Base-by-base conservation (phyloP, 1,284 basidiomycete genomes). In the Puccinia horiana region DNA sequence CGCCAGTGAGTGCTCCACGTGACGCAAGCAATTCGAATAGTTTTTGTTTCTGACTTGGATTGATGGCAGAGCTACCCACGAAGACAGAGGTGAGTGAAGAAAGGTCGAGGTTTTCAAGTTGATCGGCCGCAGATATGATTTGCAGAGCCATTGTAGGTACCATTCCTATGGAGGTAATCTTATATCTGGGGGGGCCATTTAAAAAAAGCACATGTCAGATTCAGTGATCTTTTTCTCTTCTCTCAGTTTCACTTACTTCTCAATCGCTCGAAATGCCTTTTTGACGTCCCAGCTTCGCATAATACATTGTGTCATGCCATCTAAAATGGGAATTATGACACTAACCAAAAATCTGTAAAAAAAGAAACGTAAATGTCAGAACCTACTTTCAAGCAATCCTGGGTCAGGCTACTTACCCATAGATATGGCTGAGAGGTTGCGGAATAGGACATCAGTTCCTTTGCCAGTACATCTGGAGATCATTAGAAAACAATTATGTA, bases 131-230 rank as follows among this genome's bases (percentile, higher is more conserved):
- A 5, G 75, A 58, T 44, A 76, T 47, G 75, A 76, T 76, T 35
- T 76, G 75, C 5, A 65, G 52, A 26, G 75, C 75, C 56, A 76
- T 76, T 20, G 75, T 49, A 11, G 75, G 75, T 16, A 76, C 75
- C 35, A 76, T 26, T 29, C 35, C 75, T 37, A 76, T 11, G 18
- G 52, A 14, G 40, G 40, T 76, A 20, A 76, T 49, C n/a, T 76
- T 76, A 65, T 76, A 63, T 32, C 75, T 76, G 29, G 32, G n/a
- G n/a, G n/a, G 32, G 26, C 35, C 37, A 18, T 11, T 29, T 11
- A n/a, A 35, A 40, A 42, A 44, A 26, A 16, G 4, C n/a, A 18
- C 8, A 56, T 26, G n/a, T 61, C 35, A 76, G 29, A 32, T 47
- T 6, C 4, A 63, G 35, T 18, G 37, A 32, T 63, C 26, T 47